Conservation (phyloP, 2,329 filamentous ascomycete genomes). For the Colletotrichum aenigma region DNA sequence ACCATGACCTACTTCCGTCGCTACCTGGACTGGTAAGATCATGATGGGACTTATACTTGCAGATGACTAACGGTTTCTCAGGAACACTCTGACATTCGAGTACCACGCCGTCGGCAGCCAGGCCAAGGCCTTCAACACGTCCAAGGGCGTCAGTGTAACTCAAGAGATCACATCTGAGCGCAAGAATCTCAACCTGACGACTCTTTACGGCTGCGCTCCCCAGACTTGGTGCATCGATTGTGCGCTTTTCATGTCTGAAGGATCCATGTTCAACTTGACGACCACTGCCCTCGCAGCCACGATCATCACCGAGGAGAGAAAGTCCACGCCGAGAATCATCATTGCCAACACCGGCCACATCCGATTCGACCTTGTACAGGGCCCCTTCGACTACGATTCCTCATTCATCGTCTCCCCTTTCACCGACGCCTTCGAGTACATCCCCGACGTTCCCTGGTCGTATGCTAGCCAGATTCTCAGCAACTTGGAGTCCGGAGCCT, state of each 20-base stretch:
- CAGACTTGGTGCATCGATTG: constrained; percentile 63
- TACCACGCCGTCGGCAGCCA: constrained; percentile 63
- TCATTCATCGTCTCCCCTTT: constrained; percentile 63
- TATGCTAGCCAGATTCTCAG: neutral
- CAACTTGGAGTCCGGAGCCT: neutral
- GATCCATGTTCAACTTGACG: neutral
- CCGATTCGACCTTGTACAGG: constrained; percentile 66
- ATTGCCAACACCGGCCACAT: constrained; percentile 65
- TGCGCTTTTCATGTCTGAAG: constrained; percentile 47
- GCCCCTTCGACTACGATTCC: constrained; percentile 61
- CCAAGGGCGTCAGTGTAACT: constrained; percentile 47
- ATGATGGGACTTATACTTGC: constrained; percentile 31
- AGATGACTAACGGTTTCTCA: neutral
- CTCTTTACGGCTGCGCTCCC: constrained; percentile 64
- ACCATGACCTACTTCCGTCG: constrained; percentile 57
- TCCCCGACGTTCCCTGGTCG: constrained; percentile 55
- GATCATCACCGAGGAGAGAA: constrained; percentile 52
- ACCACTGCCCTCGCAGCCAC: constrained; percentile 31
- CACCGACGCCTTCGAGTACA: constrained; percentile 55
- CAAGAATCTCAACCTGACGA: constrained; percentile 57
- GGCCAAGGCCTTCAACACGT: constrained; percentile 24
- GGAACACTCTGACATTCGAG: constrained; percentile 48
- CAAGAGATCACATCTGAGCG: constrained; percentile 54
- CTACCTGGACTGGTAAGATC: constrained; percentile 71
- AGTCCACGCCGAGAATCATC: constrained; percentile 51